A percentile compares a stretch with the other conserved stretches of the same genome.
phyloP scores from a whole-genome alignment of 306 rosid species.

The Geum urbanum region DNA sequence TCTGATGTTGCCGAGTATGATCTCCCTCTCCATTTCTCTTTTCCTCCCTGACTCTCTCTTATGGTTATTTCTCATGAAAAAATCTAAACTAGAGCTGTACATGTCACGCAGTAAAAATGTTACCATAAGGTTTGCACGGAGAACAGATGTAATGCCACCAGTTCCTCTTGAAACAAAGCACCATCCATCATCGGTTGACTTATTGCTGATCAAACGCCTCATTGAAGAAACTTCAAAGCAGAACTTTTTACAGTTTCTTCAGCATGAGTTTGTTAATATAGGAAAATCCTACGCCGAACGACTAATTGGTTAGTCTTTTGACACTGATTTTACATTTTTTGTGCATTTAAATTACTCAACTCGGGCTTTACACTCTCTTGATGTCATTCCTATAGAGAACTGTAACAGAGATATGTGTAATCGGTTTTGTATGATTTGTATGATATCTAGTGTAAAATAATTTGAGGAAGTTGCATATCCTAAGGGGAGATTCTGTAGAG shows the following conservation, averaged over 20 bases:
- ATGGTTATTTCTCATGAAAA: constrained; percentile 7
- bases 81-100: constrained; percentile 16
- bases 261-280: constrained; percentile 86
- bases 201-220: constrained; percentile 81
- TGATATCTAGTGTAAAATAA: not conserved
- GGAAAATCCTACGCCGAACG: constrained; percentile 84
- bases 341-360: not conserved
- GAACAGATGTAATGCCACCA: constrained; percentile 98
- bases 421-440: not conserved
- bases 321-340: not conserved
- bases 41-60: not conserved
- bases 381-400: not conserved
- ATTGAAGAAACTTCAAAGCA: constrained; percentile 79
- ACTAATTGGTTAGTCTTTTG: constrained; percentile 58
- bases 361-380: not conserved
- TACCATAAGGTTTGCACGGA: constrained; percentile 77
- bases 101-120: constrained; percentile 67
- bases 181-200: constrained; percentile 91
- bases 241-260: constrained; percentile 86
- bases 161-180: constrained; percentile 92
- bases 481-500: not conserved
- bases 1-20: constrained; percentile 76
- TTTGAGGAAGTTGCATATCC: not conserved
- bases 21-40: constrained; percentile 30
- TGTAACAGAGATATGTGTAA: not conserved